Evolutionary conservation across 2,329 filamentous ascomycete species (phyloP).

Genomic region (Ceratocystis diversiconidia): DNA sequence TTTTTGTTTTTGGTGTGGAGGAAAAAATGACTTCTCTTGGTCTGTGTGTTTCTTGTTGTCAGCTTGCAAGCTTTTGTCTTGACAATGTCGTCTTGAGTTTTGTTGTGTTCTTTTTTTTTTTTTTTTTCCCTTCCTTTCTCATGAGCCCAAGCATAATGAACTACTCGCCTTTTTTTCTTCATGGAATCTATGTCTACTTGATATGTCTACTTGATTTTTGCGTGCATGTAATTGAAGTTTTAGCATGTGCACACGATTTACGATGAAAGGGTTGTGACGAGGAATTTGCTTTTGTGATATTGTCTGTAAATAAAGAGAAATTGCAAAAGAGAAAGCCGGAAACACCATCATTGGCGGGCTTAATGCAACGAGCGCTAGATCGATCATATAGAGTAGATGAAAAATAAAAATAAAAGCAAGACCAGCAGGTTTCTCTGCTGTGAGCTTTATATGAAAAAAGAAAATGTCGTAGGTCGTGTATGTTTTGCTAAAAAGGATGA

Average conservation of each 20-base stretch:
- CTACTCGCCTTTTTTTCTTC: not conserved
- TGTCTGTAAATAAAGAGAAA: no score
- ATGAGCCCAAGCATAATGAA: conserved; percentile 16
- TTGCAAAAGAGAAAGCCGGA: no score
- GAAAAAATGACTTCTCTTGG: not conserved
- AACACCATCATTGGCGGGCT: no score
- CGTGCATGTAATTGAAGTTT: not conserved
- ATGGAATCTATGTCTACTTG: not conserved
- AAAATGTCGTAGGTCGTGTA: no score
- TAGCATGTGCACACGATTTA: not conserved
- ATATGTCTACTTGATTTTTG: not conserved
- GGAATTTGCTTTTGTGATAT: no score
- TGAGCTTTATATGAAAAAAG: no score
- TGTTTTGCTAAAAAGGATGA: not conserved
- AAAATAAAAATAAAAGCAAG: no score
- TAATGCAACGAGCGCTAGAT: no score
- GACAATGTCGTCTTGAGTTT: not conserved
- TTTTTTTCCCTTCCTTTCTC: not conserved
- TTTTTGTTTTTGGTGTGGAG: not conserved
- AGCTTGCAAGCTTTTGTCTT: not conserved
- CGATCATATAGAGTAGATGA: no score
- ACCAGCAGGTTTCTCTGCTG: no score
- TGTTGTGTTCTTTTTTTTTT: not conserved
- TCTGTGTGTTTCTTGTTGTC: not conserved
- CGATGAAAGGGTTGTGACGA: no score